Base-by-base conservation (phyloP, 306 rosid species). In the Fagus sylvatica region DNA sequence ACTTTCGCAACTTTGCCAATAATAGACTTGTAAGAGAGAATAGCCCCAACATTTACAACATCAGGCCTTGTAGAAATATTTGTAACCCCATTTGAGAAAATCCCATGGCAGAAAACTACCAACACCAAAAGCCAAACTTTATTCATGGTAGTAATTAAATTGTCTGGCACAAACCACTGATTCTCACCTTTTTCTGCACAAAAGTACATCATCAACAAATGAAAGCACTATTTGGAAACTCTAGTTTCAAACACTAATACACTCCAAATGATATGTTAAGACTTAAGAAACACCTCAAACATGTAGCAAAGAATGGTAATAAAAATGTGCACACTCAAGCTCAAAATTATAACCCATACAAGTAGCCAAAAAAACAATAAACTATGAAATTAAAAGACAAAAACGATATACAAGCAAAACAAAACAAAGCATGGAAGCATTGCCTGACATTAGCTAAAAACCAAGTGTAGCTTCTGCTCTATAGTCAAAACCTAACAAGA, bases 41-140 rank as follows among this genome's bases (percentile, higher is more conserved):
- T 81, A 49, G 88, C 87, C 75, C 99, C 99, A 74, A 96, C 74
- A 79, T 90, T 78, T 49, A 90, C 93, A 76, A 51, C 34, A 56
- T 80, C 87, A 11, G 98, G 99, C 74, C 78, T 79, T 17, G 84
- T 80, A 41, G 90, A 84, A 73, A 71, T 72, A 68, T 83, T 83
- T 72, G 59, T 74, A 73, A 53, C 86, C 65, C 82, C 94, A 77
- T 76, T 76, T 72, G 89, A 87, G 77, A 73, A 81, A 62, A 76
- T 73, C 49, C 89, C 91, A 57, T 57, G 80, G 59, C 39, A 86
- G 57, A 89, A 64, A 84, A 81, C 73, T 77, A 85, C 61, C 67
- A 88, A 76, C 43, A 84, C 81, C 84, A 86, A 71, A 48, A 83
- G 7, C 88, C 89, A 88, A 82, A 85, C 78, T 72, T 42, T 56